Base-by-base conservation (phyloP, 495 filamentous ascomycete species). In the Daldinia decipiens region DNA sequence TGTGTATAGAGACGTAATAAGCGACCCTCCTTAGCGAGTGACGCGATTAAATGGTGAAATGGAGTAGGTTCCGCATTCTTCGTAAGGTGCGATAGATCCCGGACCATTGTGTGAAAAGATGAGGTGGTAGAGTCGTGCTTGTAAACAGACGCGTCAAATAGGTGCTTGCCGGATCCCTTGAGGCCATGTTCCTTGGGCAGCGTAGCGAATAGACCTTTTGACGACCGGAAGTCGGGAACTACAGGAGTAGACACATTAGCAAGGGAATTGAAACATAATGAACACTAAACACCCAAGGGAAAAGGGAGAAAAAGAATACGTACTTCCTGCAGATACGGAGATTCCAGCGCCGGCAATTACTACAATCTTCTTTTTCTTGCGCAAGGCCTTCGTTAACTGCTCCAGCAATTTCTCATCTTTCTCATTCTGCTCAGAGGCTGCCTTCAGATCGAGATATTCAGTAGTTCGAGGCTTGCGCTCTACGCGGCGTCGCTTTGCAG, bases 91-190 rank as follows among this genome's bases (percentile, higher is more conserved):
- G 93, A 93, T 62, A 98, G 86, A 74, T 90, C 88, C 73, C 94
- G 92, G 62, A 99, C 93, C 94, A 99, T 97, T 76, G 90, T 89
- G 79, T 98, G 96, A 83, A 99, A 99, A 3, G 90, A 91, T 6
- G 88, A 88, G 12, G 94, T 98, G 36, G 94, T 89, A 8, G 86
- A 85, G 74, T 97, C 92, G 81, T 95, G 91, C 74, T 92, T 92
- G 81, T 98, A 99, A 65, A 99, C 95, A 2, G 95, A 96, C 54
- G 95, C 95, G 82, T 99, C 95, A 72, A 99, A 98, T 2, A 99
- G 86, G 72, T 97, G 89, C 80, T 99, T 98, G 27, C 95, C 95
- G 0, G 95, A 97, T 24, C 92, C 89, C 79, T 96, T 98, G 31
- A 97, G 82, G 57, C 94, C 95, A 79, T 97, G 92, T 69, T 97